These are phyloP conservation scores for Liriodendron chinense DNA, from an alignment of 164 flowering plant species.

Conservation along the genomic window DNA sequence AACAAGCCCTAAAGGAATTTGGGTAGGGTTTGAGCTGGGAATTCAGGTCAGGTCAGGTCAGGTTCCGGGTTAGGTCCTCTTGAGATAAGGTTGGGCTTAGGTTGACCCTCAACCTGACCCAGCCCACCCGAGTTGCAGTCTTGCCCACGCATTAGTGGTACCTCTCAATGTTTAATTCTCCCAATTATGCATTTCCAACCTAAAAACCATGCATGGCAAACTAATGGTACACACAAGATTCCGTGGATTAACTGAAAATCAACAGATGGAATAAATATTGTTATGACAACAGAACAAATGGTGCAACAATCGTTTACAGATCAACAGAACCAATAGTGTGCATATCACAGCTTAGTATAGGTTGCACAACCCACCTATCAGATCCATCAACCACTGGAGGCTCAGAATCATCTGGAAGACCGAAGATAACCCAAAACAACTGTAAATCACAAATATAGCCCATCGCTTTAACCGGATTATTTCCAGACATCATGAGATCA, in stretches of 20 bases:
- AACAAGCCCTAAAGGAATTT: no score
- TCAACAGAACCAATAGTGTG: background rate
- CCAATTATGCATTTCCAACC: no score
- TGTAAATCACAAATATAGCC: constrained; percentile 56
- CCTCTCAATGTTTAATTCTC: no score
- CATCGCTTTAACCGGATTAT: constrained; percentile 77
- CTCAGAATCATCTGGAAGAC: constrained; percentile 49
- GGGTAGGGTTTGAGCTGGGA: no score
- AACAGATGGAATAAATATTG: background rate
- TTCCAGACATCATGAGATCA: constrained; percentile 94
- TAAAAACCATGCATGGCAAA: background rate
- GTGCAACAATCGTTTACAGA: no score
- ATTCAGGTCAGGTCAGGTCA: no score
- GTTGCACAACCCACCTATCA: constrained; percentile 42
- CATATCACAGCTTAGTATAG: background rate
- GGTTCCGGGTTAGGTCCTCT: no score
- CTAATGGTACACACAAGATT: background rate
- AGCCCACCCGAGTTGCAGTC: no score
- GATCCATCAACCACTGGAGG: constrained; percentile 46
- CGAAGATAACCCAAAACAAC: constrained; percentile 74
- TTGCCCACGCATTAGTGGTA: no score
- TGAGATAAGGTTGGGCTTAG: no score
- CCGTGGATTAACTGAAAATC: background rate
- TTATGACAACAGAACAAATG: no score
- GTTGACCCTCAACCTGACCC: no score